These are phyloP conservation scores for Mycena haematopus DNA, from an alignment of 768 basidiomycete species.

Conservation along the genomic window DNA sequence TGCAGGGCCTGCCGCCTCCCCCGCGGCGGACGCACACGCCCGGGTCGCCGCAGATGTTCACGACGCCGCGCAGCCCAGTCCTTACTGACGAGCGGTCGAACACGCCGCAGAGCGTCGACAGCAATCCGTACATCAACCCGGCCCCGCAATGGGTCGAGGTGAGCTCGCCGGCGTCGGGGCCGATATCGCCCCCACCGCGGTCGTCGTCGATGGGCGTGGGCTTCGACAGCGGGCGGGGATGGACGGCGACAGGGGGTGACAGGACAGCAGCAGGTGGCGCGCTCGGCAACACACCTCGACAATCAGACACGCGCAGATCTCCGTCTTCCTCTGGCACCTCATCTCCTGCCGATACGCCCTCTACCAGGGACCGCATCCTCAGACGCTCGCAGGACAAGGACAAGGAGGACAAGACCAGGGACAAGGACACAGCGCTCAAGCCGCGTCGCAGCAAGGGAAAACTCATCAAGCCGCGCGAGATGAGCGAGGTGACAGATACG, in stretches of 20 bases:
- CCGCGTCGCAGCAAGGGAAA: no score
- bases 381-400: no score
- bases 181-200: conserved; percentile 24
- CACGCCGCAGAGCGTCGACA: conserved; percentile 31
- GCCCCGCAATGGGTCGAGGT: conserved; percentile 42
- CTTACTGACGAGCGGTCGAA: conserved; percentile 67
- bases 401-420: no score
- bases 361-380: no score
- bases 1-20: conserved; percentile 41
- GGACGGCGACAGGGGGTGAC: no score
- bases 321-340: no score
- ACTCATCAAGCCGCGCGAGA: no score
- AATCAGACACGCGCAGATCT: no score
- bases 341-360: no score
- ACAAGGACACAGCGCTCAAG: no score
- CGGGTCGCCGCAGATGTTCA: conserved; percentile 18
- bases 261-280: no score
- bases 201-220: conserved; percentile 51
- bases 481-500: neutral
- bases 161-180: neutral
- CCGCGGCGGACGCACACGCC: conserved; percentile 31
- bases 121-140: conserved; percentile 55
- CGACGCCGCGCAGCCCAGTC: conserved; percentile 35
- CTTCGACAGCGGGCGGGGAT: conserved; percentile 40
- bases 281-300: no score